A percentile compares a stretch with the other conserved stretches of the same genome.
Conservation (phyloP, 768 basidiomycete genomes). For the Hygrophoropsis aurantiaca region DNA sequence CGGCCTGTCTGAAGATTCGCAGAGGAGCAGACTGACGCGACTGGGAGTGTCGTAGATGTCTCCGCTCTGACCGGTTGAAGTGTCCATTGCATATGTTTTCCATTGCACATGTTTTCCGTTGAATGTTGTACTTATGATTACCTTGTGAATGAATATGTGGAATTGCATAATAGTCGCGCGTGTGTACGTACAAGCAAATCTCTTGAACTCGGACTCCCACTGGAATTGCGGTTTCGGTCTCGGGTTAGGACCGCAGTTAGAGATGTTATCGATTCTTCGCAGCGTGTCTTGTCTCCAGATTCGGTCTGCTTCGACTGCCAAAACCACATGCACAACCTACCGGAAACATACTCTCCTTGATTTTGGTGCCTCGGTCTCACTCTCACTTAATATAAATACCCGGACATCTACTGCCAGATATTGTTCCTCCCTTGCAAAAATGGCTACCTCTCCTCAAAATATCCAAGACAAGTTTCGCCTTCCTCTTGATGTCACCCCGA, state of each 20-base stretch:
- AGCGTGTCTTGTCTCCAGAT: not conserved
- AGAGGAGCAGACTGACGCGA: too few relatives aligned
- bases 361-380: not conserved
- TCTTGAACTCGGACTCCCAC: not conserved
- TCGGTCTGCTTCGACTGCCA: not conserved
- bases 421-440: constrained; percentile 12
- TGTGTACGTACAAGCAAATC: too few relatives aligned
- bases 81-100: too few relatives aligned
- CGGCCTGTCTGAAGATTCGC: constrained; percentile 1
- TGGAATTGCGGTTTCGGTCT: too few relatives aligned
- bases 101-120: too few relatives aligned
- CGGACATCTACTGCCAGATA: constrained; percentile 2
- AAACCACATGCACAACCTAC: too few relatives aligned
- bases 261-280: constrained; percentile 13
- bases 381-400: not conserved
- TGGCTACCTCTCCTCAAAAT: constrained; percentile 3
- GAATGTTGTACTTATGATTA: not conserved
- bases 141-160: too few relatives aligned
- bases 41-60: too few relatives aligned
- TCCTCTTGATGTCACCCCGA: constrained; percentile 64
- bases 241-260: too few relatives aligned
- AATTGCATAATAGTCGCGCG: too few relatives aligned
- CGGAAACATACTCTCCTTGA: not conserved
- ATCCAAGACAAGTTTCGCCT: constrained; percentile 43
- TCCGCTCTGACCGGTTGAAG: too few relatives aligned